Evolutionary conservation across 2,329 filamentous ascomycete genomes (phyloP).

Genomic region (Capronia coronata): DNA sequence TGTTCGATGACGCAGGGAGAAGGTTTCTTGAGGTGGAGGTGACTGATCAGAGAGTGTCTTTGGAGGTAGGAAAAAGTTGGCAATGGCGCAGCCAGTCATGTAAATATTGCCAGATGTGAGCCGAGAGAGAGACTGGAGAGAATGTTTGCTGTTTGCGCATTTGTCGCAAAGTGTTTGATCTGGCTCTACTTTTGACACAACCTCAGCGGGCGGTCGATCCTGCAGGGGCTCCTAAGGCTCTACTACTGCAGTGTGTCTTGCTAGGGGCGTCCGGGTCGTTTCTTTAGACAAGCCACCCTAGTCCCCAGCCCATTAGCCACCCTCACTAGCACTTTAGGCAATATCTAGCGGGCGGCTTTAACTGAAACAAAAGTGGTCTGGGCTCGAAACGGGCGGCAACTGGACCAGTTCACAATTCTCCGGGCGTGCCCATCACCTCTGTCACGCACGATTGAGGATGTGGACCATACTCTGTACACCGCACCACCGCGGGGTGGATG

Average conservation of each 20-base stretch:
- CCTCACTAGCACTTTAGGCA: neutral
- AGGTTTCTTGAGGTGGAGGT: neutral
- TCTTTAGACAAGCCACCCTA: no score
- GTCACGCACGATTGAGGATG: neutral
- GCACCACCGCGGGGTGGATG: constrained; percentile 3
- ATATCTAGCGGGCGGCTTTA: neutral
- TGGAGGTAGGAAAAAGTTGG: neutral
- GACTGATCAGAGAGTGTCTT: neutral
- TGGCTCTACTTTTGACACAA: no score
- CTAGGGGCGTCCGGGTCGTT: no score
- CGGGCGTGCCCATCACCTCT: neutral
- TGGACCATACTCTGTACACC: neutral
- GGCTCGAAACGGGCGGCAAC: neutral
- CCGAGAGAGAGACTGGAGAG: neutral
- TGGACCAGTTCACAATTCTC: neutral
- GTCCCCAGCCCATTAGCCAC: no score
- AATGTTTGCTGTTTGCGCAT: neutral
- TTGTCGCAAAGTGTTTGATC: neutral
- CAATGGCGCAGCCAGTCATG: neutral
- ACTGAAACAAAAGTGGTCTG: neutral
- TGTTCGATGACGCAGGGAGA: neutral
- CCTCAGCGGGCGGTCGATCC: no score
- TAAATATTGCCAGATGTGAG: neutral
- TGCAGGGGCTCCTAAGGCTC: neutral
- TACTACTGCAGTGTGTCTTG: no score